Base-by-base conservation (phyloP, 2,329 filamentous ascomycete species). In the Alternaria panax region DNA sequence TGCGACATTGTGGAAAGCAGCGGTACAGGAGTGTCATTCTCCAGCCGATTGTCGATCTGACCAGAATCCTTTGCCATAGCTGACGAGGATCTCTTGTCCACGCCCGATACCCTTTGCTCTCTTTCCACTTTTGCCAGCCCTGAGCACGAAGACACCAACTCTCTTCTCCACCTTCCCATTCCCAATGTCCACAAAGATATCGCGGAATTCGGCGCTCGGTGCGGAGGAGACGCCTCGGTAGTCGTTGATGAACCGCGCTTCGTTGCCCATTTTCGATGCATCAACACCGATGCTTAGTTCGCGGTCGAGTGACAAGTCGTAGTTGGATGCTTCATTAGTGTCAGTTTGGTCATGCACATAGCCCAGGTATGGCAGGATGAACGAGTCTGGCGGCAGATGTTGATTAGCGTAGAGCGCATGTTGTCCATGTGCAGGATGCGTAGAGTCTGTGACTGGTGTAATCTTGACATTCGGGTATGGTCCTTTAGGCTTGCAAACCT, bases 51-150 rank as follows among this genome's bases (percentile, higher is more conserved):
- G 62, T 30, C 79, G 75, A 64, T 79, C 77, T 57, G 72, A 76
- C 82, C 82, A 84, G 56, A 83, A 84, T 0, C 81, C 81, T 66
- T 85, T 84, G 28, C 83, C 84, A 66, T 86, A 86, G 64, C 78
- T 83, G n/a, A 86, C 77, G 27, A 85, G 72, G 42, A 86, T 80
- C 71, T 86, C 84, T 57, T 83, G 77, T 2, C 82, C 82, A 57
- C 78, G 81, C 22, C 66, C 70, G 42, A 86, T 81, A 2, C 83
- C 83, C 22, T 76, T 78, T 34, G 78, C 76, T 55, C 79, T 76
- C 64, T 81, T 81, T 18, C 81, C 81, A 54, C 79, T 82, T 69
- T 83, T 85, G 7, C 83, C 82, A 12, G 78, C 78, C 25, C 75
- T 76, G 45, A 85, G 68, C 14, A 84, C 83, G 64, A 83, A 85